Evolutionary conservation across 768 basidiomycete genomes (phyloP).

Genomic region (Candolleomyces aberdarensis): DNA sequence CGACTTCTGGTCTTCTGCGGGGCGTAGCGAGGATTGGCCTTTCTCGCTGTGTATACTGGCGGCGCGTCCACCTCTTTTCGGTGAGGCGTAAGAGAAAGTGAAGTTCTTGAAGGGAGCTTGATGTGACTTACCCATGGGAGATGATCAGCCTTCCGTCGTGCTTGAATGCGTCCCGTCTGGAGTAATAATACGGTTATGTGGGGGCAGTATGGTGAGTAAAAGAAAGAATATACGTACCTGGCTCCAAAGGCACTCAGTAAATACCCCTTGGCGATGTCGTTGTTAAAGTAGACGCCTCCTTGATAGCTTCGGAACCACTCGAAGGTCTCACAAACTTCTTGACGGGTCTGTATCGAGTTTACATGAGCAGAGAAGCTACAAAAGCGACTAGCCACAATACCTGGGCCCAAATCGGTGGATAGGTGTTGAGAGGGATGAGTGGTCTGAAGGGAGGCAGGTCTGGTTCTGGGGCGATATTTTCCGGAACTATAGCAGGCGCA

Average conservation of each 20-base stretch:
- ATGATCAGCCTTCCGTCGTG: constrained; percentile 69
- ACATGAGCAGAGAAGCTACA: not conserved
- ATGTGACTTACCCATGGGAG: constrained; percentile 68
- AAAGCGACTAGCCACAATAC: constrained; percentile 16
- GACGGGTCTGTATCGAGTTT: constrained; percentile 54
- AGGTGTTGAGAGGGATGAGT: constrained; percentile 17
- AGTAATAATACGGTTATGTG: constrained; percentile 8
- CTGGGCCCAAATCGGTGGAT: constrained; percentile 44
- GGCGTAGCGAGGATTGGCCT: constrained; percentile 36
- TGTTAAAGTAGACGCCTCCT: constrained; percentile 68
- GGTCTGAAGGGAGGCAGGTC: constrained; percentile 9
- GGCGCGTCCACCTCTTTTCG: constrained; percentile 66
- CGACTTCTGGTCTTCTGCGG: constrained; percentile 64
- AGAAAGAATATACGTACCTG: constrained; percentile 37
- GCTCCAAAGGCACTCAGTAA: constrained; percentile 70
- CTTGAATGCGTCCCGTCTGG: constrained; percentile 67
- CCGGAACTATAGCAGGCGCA: too few relatives aligned
- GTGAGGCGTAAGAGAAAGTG: not conserved
- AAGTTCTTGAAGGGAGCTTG: not conserved
- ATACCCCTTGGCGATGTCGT: constrained; percentile 68
- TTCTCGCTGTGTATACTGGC: constrained; percentile 47
- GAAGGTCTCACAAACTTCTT: constrained; percentile 81
- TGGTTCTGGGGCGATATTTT: not conserved
- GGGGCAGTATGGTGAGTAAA: not conserved
- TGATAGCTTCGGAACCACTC: constrained; percentile 78